Percentiles rank a stretch among this genome's conserved stretches.
Conservation (phyloP, 1,139 yeast genomes). For the Pichia sp. region DNA sequence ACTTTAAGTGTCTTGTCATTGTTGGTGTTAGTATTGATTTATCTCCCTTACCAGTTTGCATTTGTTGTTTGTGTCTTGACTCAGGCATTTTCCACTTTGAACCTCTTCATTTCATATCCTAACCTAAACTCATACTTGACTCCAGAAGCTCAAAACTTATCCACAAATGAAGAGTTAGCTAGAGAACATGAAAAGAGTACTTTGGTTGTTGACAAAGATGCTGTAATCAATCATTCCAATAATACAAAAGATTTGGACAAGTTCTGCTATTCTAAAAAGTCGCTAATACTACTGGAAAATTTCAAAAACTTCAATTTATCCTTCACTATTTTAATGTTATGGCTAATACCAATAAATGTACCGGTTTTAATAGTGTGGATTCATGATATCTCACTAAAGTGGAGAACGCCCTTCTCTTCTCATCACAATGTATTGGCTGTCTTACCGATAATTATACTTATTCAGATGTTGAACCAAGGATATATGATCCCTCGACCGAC, state of each 20-base stretch:
- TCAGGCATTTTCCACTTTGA: slow-evolving; percentile 35
- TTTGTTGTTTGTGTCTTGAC: slow-evolving; percentile 54
- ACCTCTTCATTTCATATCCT: slow-evolving; percentile 5
- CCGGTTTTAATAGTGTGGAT: slow-evolving; percentile 68
- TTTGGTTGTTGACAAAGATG: neutral
- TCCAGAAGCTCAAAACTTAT: neutral
- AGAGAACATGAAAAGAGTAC: neutral
- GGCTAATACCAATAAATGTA: slow-evolving; percentile 64
- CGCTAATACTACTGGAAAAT: slow-evolving; percentile 23
- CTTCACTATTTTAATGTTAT: slow-evolving; percentile 53
- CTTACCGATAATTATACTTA: slow-evolving; percentile 53
- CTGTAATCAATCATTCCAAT: neutral
- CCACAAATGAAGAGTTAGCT: neutral
- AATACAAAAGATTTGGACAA: neutral
- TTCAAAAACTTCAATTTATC: slow-evolving; percentile 51
- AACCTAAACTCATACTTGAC: slow-evolving; percentile 14
- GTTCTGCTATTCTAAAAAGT: slow-evolving; percentile 1
- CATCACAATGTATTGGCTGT: slow-evolving; percentile 71
- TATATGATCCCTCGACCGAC: slow-evolving; percentile 29
- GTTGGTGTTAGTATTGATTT: slow-evolving; percentile 46
- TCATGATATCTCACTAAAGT: slow-evolving; percentile 61
- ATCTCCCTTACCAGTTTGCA: slow-evolving; percentile 78
- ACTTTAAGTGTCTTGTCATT: slow-evolving; percentile 37
- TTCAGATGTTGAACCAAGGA: slow-evolving; percentile 42
- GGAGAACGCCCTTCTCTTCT: slow-evolving; percentile 74